Conservation (phyloP, 352 stramenopile species). For the Globisporangium ultimum region DNA sequence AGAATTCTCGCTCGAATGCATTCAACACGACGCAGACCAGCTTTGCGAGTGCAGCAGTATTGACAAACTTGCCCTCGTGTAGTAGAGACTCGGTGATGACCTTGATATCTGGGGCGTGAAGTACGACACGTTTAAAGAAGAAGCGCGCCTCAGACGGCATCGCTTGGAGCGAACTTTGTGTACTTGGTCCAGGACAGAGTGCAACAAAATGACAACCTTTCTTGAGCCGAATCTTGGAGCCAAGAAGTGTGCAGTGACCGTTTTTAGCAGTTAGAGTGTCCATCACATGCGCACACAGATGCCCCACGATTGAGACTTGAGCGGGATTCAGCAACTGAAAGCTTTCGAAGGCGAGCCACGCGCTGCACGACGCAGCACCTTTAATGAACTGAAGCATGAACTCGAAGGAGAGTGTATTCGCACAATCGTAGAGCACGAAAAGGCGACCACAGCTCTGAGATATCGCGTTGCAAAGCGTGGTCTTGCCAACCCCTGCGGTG, state of each 20-base stretch:
- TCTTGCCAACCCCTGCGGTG: constrained; percentile 36
- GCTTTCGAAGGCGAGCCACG: constrained; percentile 50
- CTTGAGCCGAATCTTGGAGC: constrained; percentile 38
- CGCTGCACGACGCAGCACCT: constrained; percentile 41
- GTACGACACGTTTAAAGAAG: constrained; percentile 37
- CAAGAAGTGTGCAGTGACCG: constrained; percentile 36
- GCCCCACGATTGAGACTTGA: constrained; percentile 22
- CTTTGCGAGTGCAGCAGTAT: constrained; percentile 27
- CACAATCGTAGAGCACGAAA: constrained; percentile 34
- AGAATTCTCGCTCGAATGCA: constrained; percentile 26
- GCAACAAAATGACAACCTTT: constrained; percentile 42
- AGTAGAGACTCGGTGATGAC: constrained; percentile 44
- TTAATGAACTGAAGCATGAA: constrained; percentile 42
- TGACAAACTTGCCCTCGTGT: constrained; percentile 27
- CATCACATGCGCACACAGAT: constrained; percentile 49
- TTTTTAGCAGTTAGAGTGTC: constrained; percentile 31
- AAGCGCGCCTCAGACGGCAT: constrained; percentile 16
- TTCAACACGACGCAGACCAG: constrained; percentile 28
- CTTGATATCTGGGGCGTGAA: constrained; percentile 35
- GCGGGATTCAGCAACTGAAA: constrained; percentile 23
- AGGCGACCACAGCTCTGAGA: constrained; percentile 49
- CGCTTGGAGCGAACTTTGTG: background rate
- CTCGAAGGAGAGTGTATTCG: constrained; percentile 25
- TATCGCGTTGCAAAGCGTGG: constrained; percentile 34
- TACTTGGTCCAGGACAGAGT: background rate